Percentiles rank a stretch among this genome's conserved stretches.
Evolutionary conservation across 768 basidiomycete species (phyloP).

Genomic region (Pluteus cervinus): DNA sequence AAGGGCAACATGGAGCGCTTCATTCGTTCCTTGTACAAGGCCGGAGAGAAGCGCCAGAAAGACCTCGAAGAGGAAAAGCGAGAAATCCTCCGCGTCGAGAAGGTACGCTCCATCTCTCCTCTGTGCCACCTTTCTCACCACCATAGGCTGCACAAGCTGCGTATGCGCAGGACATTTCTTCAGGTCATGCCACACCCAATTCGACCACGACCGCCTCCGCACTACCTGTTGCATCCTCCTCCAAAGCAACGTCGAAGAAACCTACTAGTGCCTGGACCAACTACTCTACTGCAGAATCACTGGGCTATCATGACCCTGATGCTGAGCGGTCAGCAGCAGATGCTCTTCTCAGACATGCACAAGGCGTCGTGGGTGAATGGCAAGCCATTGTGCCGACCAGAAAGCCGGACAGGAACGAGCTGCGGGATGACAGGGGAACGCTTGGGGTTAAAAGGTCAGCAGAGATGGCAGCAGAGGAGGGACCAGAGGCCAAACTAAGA

Average conservation of each 20-base stretch:
- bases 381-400: constrained; percentile 43
- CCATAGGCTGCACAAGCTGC: constrained; percentile 72
- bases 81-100: constrained; percentile 83
- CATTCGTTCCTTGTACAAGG: constrained; percentile 89
- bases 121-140: neutral
- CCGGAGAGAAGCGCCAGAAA: constrained; percentile 82
- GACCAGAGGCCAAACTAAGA: constrained; percentile 62
- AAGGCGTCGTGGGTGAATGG: constrained; percentile 80
- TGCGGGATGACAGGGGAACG: no score
- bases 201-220: constrained; percentile 12
- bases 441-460: constrained; percentile 37
- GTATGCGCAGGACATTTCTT: constrained; percentile 71
- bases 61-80: constrained; percentile 80
- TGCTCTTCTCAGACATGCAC: constrained; percentile 47
- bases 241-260: constrained; percentile 37
- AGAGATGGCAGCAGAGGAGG: constrained; percentile 33
- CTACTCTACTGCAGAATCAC: constrained; percentile 82
- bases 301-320: constrained; percentile 79
- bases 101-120: constrained; percentile 35
- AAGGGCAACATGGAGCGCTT: constrained; percentile 92
- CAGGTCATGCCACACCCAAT: constrained; percentile 47
- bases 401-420: no score
- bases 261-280: constrained; percentile 68
- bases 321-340: constrained; percentile 59
- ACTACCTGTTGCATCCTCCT: constrained; percentile 28